These are phyloP conservation scores for Adansonia rubrostipa DNA, from an alignment of 441 rosid species.

Conservation along the genomic window DNA sequence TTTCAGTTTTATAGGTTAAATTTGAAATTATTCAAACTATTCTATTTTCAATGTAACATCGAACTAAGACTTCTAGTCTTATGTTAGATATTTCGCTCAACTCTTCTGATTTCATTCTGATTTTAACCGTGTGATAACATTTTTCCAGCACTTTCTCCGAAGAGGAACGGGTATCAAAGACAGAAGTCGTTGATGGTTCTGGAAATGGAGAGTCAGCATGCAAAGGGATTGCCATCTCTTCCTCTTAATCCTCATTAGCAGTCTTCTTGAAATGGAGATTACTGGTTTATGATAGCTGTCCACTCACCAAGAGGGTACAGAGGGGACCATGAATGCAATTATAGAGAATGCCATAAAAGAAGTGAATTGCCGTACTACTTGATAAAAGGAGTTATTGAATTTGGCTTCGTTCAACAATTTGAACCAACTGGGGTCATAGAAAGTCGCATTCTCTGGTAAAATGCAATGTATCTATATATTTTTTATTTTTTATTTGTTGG, in stretches of 20 bases:
- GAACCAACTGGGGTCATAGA: conserved; percentile 34
- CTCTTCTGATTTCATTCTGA: background rate
- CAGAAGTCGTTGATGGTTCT: conserved; percentile 90
- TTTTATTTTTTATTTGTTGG: too few species aligned
- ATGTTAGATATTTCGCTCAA: background rate
- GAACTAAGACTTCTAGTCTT: background rate
- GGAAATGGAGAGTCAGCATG: conserved; percentile 97
- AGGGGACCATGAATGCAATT: conserved; percentile 30
- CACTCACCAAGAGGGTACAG: conserved; percentile 22
- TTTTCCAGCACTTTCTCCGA: conserved; percentile 72
- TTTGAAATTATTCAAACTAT: background rate
- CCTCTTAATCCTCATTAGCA: conserved; percentile 64
- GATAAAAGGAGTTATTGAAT: conserved; percentile 25
- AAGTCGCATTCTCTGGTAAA: conserved; percentile 22
- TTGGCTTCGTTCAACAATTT: conserved; percentile 34
- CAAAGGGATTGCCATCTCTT: conserved; percentile 76
- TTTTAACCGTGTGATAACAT: background rate
- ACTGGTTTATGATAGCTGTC: conserved; percentile 27
- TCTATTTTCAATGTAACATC: background rate
- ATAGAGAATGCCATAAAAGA: conserved; percentile 20
- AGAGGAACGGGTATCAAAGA: conserved; percentile 89
- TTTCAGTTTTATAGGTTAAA: background rate
- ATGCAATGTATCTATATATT: conserved; percentile 43
- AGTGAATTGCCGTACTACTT: conserved; percentile 10
- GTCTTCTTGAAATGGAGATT: background rate